Base-by-base conservation (phyloP, 768 basidiomycete species). In the Amanita phalloides region DNA sequence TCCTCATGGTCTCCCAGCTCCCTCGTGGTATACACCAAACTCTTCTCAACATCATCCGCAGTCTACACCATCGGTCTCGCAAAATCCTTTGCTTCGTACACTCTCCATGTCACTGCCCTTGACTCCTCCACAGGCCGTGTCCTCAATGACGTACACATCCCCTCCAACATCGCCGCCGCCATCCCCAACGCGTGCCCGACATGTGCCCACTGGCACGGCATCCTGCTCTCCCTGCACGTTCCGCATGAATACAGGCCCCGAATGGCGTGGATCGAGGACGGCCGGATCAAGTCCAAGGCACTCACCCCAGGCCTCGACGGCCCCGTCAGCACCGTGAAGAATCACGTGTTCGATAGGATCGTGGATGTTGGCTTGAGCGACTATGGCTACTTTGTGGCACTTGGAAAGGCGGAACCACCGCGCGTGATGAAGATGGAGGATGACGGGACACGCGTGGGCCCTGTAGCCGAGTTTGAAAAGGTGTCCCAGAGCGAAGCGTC, bases 31-130 rank as follows among this genome's bases (percentile, higher is more conserved):
- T 81, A 84, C 63, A 77, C 83, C 4, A 76, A 81, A 53, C 62
- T 95, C 8, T 63, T 81, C 6, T 56, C 74, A 0, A 80, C 82
- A 1, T 62, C 69, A 1, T 63, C 68, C 2, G 69, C 81, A 0
- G 58, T 92, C 33, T 92, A 79, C 56, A 68, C 71, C 6, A 60
- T 85, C 21, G 82, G 80, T 2, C 61, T 79, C 26, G 66, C 75
- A 5, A 76, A 75, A 53, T 74, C 74, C 0, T 63, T 72, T 53
- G 60, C 71, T 1, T 70, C 82, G 0, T 81, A 82, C 58, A 83
- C 82, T 11, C 66, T 95, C 1, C 81, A 86, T 51, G 70, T 87
- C 55, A 77, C 81, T 20, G 70, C 81, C 1, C 67, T 94, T 6
- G 72, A 79, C 45, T 60, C 81, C 0, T 49, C 63, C 2, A 78